phyloP scores from a whole-genome alignment of 1,284 basidiomycete species.

The Ganoderma sp. region DNA sequence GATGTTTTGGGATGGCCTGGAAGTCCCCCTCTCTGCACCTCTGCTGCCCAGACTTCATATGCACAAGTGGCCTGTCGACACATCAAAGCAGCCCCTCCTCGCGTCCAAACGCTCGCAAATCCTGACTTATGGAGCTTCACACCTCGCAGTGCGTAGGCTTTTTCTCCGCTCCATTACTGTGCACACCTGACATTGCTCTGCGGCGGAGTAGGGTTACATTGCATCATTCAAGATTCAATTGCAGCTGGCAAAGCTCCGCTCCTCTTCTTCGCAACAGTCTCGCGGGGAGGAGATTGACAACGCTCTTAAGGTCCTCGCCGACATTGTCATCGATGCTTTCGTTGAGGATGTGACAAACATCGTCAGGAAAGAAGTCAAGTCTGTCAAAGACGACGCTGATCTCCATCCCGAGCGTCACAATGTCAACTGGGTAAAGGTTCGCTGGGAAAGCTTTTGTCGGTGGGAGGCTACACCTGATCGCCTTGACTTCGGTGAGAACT shows the following conservation, averaged over 20 bases:
- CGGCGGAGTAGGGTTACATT: background rate
- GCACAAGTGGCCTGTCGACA: background rate
- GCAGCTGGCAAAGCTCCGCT: background rate
- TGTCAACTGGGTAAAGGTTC: background rate
- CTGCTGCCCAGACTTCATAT: background rate
- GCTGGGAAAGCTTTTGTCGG: background rate
- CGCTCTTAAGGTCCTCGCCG: background rate
- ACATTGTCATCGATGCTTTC: background rate
- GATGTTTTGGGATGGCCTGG: too few species aligned
- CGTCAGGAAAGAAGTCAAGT: background rate
- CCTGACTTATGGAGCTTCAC: background rate
- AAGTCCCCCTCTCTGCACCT: background rate
- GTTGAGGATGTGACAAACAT: background rate
- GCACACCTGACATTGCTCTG: too few species aligned
- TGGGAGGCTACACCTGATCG: background rate
- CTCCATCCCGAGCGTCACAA: background rate
- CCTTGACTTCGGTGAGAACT: background rate
- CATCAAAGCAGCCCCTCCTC: background rate
- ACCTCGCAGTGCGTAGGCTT: background rate
- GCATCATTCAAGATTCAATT: background rate
- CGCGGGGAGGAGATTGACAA: background rate
- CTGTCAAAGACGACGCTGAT: background rate
- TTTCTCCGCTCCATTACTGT: too few species aligned
- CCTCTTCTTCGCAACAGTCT: background rate
- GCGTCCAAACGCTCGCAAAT: background rate